Evolutionary conservation across 345 rosid species (phyloP).

Genomic region (Viola odorata): DNA sequence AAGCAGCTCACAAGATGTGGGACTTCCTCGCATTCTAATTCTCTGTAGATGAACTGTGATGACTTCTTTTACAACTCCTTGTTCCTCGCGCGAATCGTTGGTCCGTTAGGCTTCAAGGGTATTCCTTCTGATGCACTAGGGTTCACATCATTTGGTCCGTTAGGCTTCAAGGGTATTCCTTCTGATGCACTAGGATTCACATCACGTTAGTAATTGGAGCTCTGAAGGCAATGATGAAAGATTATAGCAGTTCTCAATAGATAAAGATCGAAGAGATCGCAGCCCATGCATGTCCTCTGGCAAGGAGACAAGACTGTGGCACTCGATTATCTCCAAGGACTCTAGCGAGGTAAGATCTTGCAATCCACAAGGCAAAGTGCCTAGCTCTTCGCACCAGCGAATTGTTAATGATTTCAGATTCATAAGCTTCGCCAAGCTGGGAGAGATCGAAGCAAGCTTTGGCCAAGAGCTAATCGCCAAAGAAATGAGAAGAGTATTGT

Average conservation of each 20-base stretch:
- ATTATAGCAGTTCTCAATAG: constrained; percentile 18
- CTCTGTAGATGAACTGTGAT: too few relatives aligned
- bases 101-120: too few relatives aligned
- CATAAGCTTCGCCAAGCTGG: constrained; percentile 3
- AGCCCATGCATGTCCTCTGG: constrained; percentile 13
- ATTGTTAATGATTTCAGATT: constrained; percentile 18
- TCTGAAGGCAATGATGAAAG: constrained; percentile 12
- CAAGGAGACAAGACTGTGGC: constrained; percentile 9
- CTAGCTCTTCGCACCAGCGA: constrained; percentile 14
- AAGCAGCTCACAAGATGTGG: too few relatives aligned
- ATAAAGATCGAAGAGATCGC: constrained; percentile 8
- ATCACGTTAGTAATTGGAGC: constrained; percentile 9
- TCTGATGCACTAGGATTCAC: too few relatives aligned
- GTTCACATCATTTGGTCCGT: too few relatives aligned
- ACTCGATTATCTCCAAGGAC: constrained; percentile 16
- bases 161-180: too few relatives aligned
- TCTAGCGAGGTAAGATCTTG: constrained; percentile 15
- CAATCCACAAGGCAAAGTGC: constrained; percentile 14
- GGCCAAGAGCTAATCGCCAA: constrained; percentile 17
- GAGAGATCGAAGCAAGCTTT: constrained; percentile 2
- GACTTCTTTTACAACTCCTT: too few relatives aligned
- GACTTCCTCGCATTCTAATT: too few relatives aligned
- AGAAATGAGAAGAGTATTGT: constrained; percentile 3
- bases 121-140: too few relatives aligned
- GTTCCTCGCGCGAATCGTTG: too few relatives aligned